phyloP scores from a whole-genome alignment of 352 stramenopile genomes.

The Phytophthora citrophthora region DNA sequence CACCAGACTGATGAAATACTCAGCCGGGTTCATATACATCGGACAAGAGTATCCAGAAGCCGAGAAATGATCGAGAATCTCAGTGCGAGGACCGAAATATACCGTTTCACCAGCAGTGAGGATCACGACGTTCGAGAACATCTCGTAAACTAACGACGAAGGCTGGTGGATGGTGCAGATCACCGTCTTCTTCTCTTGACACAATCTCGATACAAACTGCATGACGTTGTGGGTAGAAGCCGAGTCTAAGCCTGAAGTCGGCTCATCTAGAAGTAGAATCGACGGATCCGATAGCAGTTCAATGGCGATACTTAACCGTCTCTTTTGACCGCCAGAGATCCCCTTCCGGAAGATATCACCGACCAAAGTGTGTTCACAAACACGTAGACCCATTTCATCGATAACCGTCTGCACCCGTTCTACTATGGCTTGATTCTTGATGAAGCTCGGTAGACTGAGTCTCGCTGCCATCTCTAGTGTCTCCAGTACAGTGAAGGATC shows the following conservation, averaged over 20 bases:
- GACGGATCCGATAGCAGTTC: constrained; percentile 94
- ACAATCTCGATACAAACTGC: constrained; percentile 55
- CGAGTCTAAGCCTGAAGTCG: constrained; percentile 92
- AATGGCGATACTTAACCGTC: constrained; percentile 93
- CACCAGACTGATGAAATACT: constrained; percentile 65
- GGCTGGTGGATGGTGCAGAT: constrained; percentile 89
- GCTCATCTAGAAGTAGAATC: constrained; percentile 95
- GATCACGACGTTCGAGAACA: constrained; percentile 73
- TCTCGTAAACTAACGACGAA: constrained; percentile 60
- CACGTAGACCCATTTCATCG: constrained; percentile 68
- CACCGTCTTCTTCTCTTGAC: constrained; percentile 74
- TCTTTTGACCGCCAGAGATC: constrained; percentile 88
- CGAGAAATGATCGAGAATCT: constrained; percentile 56
- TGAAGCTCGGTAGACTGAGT: constrained; percentile 51
- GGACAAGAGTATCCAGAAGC: constrained; percentile 54
- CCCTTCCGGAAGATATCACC: constrained; percentile 88
- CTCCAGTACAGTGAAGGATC: constrained; percentile 73
- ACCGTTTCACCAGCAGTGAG: constrained; percentile 79
- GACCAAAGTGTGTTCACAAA: constrained; percentile 64
- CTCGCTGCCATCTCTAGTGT: constrained; percentile 66
- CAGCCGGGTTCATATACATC: constrained; percentile 64
- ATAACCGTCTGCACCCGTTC: constrained; percentile 66
- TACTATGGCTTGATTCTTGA: constrained; percentile 43
- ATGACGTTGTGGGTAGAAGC: constrained; percentile 91
- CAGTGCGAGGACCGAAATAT: constrained; percentile 86